These are phyloP conservation scores for Volutella citrinella DNA, from an alignment of 2,329 filamentous ascomycete species.

Conservation along the genomic window DNA sequence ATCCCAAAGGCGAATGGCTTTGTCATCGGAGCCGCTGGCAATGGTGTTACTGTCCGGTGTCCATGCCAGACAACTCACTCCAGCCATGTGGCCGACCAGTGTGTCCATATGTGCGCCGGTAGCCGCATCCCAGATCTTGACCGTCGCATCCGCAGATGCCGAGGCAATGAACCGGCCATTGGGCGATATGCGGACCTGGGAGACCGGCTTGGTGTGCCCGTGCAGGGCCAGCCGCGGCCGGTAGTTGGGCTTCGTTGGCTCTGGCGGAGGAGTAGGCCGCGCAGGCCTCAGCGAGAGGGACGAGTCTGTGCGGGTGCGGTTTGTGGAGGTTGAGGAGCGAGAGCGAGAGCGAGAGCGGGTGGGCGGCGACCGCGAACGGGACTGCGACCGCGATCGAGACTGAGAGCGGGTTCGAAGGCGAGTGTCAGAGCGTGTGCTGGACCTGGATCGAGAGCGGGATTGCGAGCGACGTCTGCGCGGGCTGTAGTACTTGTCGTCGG, in stretches of 20 bases:
- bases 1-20: conserved; percentile 92
- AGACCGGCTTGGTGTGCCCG: conserved; percentile 76
- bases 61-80: conserved; percentile 92
- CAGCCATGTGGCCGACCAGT: conserved; percentile 88
- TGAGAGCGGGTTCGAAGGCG: conserved; percentile 29
- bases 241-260: conserved; percentile 64
- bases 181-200: conserved; percentile 86
- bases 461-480: conserved; percentile 25
- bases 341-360: conserved; percentile 29
- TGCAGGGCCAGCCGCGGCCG: conserved; percentile 66
- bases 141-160: conserved; percentile 82
- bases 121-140: conserved; percentile 84
- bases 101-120: conserved; percentile 82
- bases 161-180: conserved; percentile 88
- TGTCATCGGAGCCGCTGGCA: conserved; percentile 92
- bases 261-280: conserved; percentile 37
- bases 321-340: conserved; percentile 27
- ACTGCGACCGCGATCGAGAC: conserved; percentile 28
- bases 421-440: conserved; percentile 37
- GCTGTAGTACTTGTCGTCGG: conserved; percentile 24
- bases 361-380: conserved; percentile 28
- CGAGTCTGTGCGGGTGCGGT: conserved; percentile 28
- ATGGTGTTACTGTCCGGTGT: conserved; percentile 83
- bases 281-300: conserved; percentile 21
- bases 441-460: conserved; percentile 33